Evolutionary conservation across 164 flowering plant genomes (phyloP), one percentile per base, ranked within the genome.

Genomic region (Nymphaea colorata): DNA sequence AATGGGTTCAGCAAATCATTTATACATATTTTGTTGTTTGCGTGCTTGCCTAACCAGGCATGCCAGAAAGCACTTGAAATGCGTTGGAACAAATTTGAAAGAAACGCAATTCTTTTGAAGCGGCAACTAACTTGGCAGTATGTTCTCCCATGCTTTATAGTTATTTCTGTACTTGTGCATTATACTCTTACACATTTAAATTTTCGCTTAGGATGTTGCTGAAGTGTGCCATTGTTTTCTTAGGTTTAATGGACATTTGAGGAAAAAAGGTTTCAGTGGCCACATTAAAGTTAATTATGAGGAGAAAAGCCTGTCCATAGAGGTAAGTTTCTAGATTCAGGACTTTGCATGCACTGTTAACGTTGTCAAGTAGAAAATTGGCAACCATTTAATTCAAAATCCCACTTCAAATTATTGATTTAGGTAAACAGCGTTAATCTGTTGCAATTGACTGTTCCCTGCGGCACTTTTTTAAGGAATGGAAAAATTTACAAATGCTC

Each of bases 201-300:
- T 45, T 10, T 45, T 45, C 45, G 4, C 60, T 25, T 69, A n/a
- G 36, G 62, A 41, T 64, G 66, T 64, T 67, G 67, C 57, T 67
- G 62, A 67, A 44, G 6, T 64, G 17, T 60, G 44, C 64, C 41
- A 6, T 10, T 47, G 59, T 74, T 47, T 62, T n/a, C 67, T 42
- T 64, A 94, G 97, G 70, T 94, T 94, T 71, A 88, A 90, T 80
- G 79, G 79, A 11, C 93, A 88, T 81, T 68, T 78, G 25, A 68
- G 83, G 67, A 94, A 79, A 82, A 94, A 91, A 81, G 97, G 97
- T 41, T 81, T 88, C 64, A 86, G 90, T 73, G 97, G 98, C n/a
- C 73, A 70, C 10, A 79, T 87, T 18, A 82, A 80, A 59, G 83
- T 94, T 70, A 76, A 67, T 78, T 88, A 84, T 73, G 91, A 94